These are phyloP conservation scores for Phaeoacremonium minimum DNA, from an alignment of 2,329 filamentous ascomycete genomes.

Conservation along the genomic window DNA sequence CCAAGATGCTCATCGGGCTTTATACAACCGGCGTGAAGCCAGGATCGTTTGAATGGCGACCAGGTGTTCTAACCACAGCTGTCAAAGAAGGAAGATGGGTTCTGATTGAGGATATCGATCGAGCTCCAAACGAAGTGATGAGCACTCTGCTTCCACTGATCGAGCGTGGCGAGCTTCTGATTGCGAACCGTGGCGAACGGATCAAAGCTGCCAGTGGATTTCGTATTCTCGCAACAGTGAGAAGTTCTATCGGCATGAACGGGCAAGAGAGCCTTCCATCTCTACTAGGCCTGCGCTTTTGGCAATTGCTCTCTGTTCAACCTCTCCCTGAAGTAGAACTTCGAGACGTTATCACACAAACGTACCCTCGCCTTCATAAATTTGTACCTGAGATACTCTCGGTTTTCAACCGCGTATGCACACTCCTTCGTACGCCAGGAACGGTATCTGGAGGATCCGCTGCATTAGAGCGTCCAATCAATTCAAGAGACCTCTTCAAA, in stretches of 20 bases:
- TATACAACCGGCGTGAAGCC: conserved; percentile 87
- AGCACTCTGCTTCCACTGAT: conserved; percentile 90
- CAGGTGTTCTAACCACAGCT: conserved; percentile 89
- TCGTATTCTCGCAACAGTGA: conserved; percentile 85
- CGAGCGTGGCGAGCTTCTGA: conserved; percentile 84
- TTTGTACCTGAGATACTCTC: conserved; percentile 55
- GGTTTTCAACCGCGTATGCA: conserved; percentile 52
- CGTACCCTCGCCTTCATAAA: conserved; percentile 65
- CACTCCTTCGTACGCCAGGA: conserved; percentile 27
- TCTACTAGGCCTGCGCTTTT: conserved; percentile 81
- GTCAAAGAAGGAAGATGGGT: conserved; percentile 95
- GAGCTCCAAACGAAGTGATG: conserved; percentile 90
- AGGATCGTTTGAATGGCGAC: conserved; percentile 86
- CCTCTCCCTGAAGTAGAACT: conserved; percentile 67
- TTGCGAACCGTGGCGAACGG: conserved; percentile 83
- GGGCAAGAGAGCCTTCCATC: conserved; percentile 64
- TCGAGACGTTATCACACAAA: conserved; percentile 64
- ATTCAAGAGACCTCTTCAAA: conserved; percentile 74
- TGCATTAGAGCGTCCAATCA: conserved; percentile 39
- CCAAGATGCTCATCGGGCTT: conserved; percentile 90
- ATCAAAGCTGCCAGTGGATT: conserved; percentile 82
- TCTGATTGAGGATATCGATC: conserved; percentile 92
- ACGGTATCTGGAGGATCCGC: conserved; percentile 16
- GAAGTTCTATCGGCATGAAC: conserved; percentile 67
- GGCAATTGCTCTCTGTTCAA: conserved; percentile 71